Conservation (phyloP, 202 grass and related monocot species). For the Digitaria exilis region DNA sequence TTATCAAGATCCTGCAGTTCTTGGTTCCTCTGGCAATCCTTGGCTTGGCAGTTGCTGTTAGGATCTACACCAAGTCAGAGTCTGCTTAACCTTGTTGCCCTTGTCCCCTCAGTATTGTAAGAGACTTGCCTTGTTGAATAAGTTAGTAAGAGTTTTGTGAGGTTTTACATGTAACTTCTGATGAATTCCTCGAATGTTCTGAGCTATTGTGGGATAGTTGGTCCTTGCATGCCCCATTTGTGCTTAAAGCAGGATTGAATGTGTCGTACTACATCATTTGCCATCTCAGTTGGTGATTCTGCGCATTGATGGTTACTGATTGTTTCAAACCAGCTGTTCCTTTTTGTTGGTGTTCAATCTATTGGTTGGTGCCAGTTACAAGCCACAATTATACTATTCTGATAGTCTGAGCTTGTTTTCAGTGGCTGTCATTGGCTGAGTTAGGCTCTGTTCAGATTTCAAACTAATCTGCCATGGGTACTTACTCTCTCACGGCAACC, state of each 20-base stretch:
- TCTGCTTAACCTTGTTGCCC: constrained; percentile 28
- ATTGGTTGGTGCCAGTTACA: neutral
- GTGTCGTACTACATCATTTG: neutral
- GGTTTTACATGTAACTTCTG: constrained; percentile 4
- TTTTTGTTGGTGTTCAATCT: neutral
- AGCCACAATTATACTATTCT: neutral
- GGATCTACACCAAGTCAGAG: constrained; percentile 70
- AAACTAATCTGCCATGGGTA: too few species aligned
- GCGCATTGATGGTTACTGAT: neutral
- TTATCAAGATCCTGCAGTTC: constrained; percentile 77
- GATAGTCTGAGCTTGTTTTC: neutral
- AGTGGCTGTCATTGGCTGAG: neutral
- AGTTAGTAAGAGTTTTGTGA: constrained; percentile 29
- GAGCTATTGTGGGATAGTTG: constrained; percentile 7
- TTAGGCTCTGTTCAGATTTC: too few species aligned
- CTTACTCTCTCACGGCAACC: too few species aligned
- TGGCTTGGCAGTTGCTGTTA: constrained; percentile 61
- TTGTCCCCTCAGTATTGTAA: neutral
- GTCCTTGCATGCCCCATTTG: neutral
- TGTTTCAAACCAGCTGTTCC: neutral
- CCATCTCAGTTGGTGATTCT: neutral
- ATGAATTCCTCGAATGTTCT: constrained; percentile 20
- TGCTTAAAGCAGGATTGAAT: neutral
- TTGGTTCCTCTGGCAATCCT: constrained; percentile 67
- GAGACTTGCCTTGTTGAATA: constrained; percentile 12